Percentiles rank a stretch among this genome's conserved stretches.
Evolutionary conservation across 257 asterid species (phyloP).

Genomic region (Coffea eugenioides): DNA sequence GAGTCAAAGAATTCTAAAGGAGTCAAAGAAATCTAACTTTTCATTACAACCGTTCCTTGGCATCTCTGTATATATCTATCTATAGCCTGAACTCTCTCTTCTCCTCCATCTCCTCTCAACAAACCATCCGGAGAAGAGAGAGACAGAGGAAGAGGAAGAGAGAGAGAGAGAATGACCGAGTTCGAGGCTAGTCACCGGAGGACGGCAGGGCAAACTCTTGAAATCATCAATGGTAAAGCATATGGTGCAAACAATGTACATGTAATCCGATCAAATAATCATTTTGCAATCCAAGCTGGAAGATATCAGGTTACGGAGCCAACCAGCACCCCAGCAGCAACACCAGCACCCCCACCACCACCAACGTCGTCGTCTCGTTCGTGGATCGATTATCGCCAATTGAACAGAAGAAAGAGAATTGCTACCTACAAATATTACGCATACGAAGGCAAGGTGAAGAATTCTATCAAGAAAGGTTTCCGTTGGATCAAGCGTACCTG

Average conservation of each 20-base stretch:
- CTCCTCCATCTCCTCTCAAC: constrained; percentile 7
- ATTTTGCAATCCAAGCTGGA: not conserved
- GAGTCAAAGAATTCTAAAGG: not conserved
- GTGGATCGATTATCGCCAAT: constrained; percentile 25
- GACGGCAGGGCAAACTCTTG: constrained; percentile 3
- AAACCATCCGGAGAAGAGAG: not conserved
- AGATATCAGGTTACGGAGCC: not conserved
- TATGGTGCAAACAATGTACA: constrained; percentile 20
- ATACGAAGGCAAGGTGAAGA: constrained; percentile 65
- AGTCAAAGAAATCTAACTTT: not conserved
- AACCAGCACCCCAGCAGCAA: not conserved
- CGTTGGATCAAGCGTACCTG: constrained; percentile 65
- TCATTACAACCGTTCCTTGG: constrained; percentile 13
- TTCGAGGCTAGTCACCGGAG: not conserved
- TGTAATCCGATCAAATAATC: constrained; percentile 9
- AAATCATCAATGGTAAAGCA: constrained; percentile 17
- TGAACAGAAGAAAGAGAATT: constrained; percentile 58
- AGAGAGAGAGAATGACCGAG: constrained; percentile 22
- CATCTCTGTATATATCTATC: constrained; percentile 7
- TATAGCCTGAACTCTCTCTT: constrained; percentile 12
- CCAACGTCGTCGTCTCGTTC: not conserved
- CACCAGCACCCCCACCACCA: not conserved
- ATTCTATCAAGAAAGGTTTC: constrained; percentile 40
- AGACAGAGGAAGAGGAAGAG: not conserved
- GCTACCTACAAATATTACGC: constrained; percentile 60